These are phyloP conservation scores for Lentinus tigrinus DNA, from an alignment of 768 basidiomycete species.

Conservation along the genomic window DNA sequence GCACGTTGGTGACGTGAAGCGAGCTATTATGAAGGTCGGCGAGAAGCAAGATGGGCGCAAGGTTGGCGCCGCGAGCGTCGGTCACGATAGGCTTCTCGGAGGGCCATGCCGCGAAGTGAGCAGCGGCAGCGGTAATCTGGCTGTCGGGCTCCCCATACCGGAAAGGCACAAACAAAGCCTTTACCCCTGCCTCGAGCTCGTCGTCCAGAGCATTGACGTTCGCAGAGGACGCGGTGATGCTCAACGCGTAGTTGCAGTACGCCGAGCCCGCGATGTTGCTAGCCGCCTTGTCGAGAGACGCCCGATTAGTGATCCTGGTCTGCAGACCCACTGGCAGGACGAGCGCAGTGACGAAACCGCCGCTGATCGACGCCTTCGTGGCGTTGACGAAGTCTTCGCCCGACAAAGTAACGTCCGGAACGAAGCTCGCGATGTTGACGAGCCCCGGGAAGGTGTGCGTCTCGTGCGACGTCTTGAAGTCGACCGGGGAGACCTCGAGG, in stretches of 20 bases:
- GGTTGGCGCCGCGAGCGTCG: constrained; percentile 83
- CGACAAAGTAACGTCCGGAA: constrained; percentile 62
- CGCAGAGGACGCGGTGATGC: constrained; percentile 67
- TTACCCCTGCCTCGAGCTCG: constrained; percentile 75
- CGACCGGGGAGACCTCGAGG: constrained; percentile 85
- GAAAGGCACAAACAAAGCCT: constrained; percentile 86
- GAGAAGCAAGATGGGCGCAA: constrained; percentile 89
- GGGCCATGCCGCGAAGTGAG: constrained; percentile 90
- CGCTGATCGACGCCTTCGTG: constrained; percentile 81
- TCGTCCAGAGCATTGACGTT: constrained; percentile 69
- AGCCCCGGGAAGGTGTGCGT: constrained; percentile 92
- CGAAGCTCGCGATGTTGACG: constrained; percentile 84
- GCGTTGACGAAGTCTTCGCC: constrained; percentile 63
- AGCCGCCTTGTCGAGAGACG: constrained; percentile 67
- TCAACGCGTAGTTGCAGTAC: constrained; percentile 86
- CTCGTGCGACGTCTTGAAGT: constrained; percentile 91
- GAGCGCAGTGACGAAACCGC: constrained; percentile 86
- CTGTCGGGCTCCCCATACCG: constrained; percentile 44
- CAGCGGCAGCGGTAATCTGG: constrained; percentile 73
- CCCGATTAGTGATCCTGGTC: constrained; percentile 63
- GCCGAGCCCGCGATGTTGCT: constrained; percentile 60
- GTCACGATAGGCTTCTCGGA: constrained; percentile 90
- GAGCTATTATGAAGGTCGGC: constrained; percentile 90
- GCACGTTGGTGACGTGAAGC: constrained; percentile 90
- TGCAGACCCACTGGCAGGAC: constrained; percentile 70